phyloP scores from a whole-genome alignment of 345 rosid species.

The Gossypium bickii region DNA sequence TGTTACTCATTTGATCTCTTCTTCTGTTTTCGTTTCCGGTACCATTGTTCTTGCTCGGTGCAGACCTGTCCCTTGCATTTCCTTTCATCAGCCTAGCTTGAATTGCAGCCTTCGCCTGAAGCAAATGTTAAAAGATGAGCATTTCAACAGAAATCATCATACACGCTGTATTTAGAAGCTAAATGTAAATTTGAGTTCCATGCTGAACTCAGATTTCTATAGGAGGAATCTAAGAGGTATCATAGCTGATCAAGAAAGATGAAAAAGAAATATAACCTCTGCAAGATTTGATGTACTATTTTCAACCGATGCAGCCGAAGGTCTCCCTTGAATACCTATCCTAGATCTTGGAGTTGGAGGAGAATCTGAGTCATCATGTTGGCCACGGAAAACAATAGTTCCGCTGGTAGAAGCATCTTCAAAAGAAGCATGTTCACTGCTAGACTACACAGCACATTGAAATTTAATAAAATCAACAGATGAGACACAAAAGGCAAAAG shows the following conservation, averaged over 20 bases:
- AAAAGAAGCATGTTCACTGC: slow-evolving; percentile 53
- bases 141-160: slow-evolving; percentile 15
- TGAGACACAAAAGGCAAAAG: slow-evolving; percentile 12
- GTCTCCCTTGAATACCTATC: slow-evolving; percentile 79
- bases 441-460: slow-evolving; percentile 58
- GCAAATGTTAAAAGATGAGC: slow-evolving; percentile 9
- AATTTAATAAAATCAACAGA: slow-evolving; percentile 33
- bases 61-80: slow-evolving; percentile 70
- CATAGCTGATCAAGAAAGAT: background rate
- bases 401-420: slow-evolving; percentile 95
- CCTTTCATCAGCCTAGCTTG: slow-evolving; percentile 67
- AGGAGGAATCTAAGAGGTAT: background rate
- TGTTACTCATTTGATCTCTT: slow-evolving; percentile 53
- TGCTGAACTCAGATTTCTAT: background rate
- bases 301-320: slow-evolving; percentile 72
- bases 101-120: slow-evolving; percentile 86
- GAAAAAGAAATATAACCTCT: slow-evolving; percentile 43
- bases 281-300: slow-evolving; percentile 88
- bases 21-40: slow-evolving; percentile 47
- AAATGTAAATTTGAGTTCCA: background rate
- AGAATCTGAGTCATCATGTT: slow-evolving; percentile 76
- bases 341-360: slow-evolving; percentile 88
- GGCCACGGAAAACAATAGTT: slow-evolving; percentile 83
- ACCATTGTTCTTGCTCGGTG: slow-evolving; percentile 41
- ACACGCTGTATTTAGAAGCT: background rate